Conservation (phyloP, 2,329 filamentous ascomycete genomes). For the Sclerotinia glacialis region DNA sequence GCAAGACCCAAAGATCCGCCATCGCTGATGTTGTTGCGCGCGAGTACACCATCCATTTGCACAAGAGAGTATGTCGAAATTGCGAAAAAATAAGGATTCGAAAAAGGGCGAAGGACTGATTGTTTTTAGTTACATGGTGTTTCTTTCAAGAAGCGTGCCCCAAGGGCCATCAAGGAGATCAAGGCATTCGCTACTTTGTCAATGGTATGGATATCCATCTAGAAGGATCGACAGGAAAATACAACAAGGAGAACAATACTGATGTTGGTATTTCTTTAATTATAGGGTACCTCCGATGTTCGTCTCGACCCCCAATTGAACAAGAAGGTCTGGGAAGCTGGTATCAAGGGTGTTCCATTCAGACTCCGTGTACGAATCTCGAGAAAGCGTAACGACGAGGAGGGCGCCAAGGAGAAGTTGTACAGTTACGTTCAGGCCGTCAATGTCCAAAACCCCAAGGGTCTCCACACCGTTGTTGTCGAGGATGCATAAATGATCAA, state of each 20-base stretch:
- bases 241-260: conserved; percentile 1
- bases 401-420: conserved; percentile 98
- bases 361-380: conserved; percentile 97
- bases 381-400: conserved; percentile 99
- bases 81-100: conserved; percentile 15
- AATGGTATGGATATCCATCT: conserved; percentile 69
- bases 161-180: conserved; percentile 99
- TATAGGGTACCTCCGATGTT: conserved; percentile 91
- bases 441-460: conserved; percentile 99
- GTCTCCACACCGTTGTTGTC: conserved; percentile 88
- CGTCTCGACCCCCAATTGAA: conserved; percentile 98
- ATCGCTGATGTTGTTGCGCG: conserved; percentile 98
- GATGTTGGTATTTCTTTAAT: conserved; percentile 30
- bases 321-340: conserved; percentile 99
- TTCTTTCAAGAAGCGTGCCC: conserved; percentile 99
- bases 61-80: conserved; percentile 86
- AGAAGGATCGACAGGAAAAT: background rate
- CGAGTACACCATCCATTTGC: conserved; percentile 99
- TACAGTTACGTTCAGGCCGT: conserved; percentile 99
- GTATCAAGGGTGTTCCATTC: conserved; percentile 98
- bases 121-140: conserved; percentile 81
- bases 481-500: conserved; percentile 55
- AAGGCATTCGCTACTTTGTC: conserved; percentile 86
- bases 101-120: conserved; percentile 47
- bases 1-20: conserved; percentile 79